phyloP scores from a whole-genome alignment of 257 asterid species.

The Coffea eugenioides region DNA sequence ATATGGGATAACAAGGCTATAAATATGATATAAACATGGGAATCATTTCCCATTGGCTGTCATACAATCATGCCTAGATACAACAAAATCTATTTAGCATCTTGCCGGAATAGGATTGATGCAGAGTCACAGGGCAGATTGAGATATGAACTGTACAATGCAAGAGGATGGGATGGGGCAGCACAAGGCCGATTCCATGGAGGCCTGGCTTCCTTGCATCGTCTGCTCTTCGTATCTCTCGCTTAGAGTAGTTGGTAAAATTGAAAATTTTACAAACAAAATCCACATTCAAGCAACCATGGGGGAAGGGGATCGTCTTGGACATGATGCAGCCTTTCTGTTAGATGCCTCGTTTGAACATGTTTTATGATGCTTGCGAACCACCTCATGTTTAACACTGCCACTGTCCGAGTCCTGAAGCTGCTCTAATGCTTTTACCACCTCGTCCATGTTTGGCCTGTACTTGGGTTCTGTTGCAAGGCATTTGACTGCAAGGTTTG shows the following conservation, averaged over 20 bases:
- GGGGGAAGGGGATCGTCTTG: slow-evolving; percentile 50
- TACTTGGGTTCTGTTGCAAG: slow-evolving; percentile 34
- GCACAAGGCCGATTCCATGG: slow-evolving; percentile 6
- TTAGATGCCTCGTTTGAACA: slow-evolving; percentile 24
- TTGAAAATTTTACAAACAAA: neutral
- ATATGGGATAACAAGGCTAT: neutral
- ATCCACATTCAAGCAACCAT: slow-evolving; percentile 24
- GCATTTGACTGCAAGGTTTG: slow-evolving; percentile 37
- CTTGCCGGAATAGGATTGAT: neutral
- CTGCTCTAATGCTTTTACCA: slow-evolving; percentile 37
- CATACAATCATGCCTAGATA: neutral
- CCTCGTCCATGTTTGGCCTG: slow-evolving; percentile 41
- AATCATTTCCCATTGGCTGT: neutral
- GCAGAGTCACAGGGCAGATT: neutral
- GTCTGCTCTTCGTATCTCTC: neutral
- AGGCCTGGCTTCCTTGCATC: neutral
- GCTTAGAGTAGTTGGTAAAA: neutral
- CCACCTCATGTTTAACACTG: slow-evolving; percentile 37
- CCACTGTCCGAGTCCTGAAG: slow-evolving; percentile 37
- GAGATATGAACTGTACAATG: slow-evolving; percentile 16
- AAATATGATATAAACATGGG: slow-evolving; percentile 1
- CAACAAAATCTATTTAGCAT: slow-evolving; percentile 6
- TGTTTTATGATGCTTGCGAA: slow-evolving; percentile 34
- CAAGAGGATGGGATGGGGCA: slow-evolving; percentile 6
- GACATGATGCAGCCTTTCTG: slow-evolving; percentile 42